Evolutionary conservation across 2,329 filamentous ascomycete genomes (phyloP), one percentile per base, ranked within the genome.

Genomic region (Raffaelea arxii): DNA sequence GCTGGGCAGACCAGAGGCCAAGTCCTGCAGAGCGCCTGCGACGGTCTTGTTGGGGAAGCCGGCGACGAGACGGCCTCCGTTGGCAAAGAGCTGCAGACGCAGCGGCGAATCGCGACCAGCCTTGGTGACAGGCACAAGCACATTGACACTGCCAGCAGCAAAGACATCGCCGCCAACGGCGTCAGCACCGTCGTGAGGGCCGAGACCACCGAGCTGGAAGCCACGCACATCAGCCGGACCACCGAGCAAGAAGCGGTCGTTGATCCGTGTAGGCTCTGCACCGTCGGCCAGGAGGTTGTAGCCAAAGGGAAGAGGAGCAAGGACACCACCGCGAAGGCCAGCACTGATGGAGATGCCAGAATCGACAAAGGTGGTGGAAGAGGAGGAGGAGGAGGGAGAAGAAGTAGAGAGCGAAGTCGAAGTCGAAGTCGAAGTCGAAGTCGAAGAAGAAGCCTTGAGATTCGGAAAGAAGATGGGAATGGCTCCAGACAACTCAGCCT

Each of bases 191-290:
- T 97, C 91, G 52, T 85, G 84, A 4, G 92, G 90, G 9, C 92
- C 92, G 6, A 98, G 74, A 1, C 92, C 92, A 19, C 84, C 86
- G 21, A 94, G 77, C 49, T 88, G 82, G 73, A 98, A 98, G 2
- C 92, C 92, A 46, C 92, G 86, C 14, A 98, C 86, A 59, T 95
- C 91, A 3, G 89, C 95, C 4, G 92, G 91, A 0, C 92, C 92
- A 38, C 92, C 92, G 25, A 98, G 84, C 58, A 89, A 81, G 69
- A 98, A 98, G 39, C 92, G 87, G 63, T 98, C 92, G 61, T 94
- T 96, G 58, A 97, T 77, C 25, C 87, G 80, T 54, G 86, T 94
- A 4, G 83, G 78, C 22, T 75, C 71, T 0, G 82, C 75, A 19
- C 69, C 67, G 42, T 69, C 68, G 18, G 65, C 58, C 43, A 74